Percentiles rank a stretch among this genome's conserved stretches.
Evolutionary conservation across 129 eudicot species (phyloP).

Genomic region (Helianthus tuberosus): DNA sequence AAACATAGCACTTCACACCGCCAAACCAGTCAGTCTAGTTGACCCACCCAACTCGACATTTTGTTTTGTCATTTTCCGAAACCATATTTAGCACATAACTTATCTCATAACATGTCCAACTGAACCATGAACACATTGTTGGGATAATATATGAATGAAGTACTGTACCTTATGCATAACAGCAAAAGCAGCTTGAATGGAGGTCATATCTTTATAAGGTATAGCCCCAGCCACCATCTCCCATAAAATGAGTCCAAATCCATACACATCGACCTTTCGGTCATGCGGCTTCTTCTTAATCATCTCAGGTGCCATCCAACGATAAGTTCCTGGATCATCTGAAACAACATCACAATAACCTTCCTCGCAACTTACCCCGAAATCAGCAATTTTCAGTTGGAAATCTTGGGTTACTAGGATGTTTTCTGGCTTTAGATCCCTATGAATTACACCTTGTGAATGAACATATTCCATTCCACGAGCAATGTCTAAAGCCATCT

Average conservation of each 20-base stretch:
- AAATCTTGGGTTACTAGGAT: slow-evolving; percentile 63
- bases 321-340: slow-evolving; percentile 85
- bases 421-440: slow-evolving; percentile 88
- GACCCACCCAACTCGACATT: too few relatives aligned
- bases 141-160: too few relatives aligned
- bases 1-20: too few relatives aligned
- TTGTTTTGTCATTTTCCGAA: too few relatives aligned
- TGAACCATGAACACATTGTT: too few relatives aligned
- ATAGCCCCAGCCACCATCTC: slow-evolving; percentile 77
- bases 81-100: too few relatives aligned
- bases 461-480: slow-evolving; percentile 84
- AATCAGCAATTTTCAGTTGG: slow-evolving; percentile 80
- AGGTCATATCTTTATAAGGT: slow-evolving; percentile 75
- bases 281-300: slow-evolving; percentile 63
- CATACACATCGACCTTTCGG: slow-evolving; percentile 75
- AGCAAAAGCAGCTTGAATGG: slow-evolving; percentile 87
- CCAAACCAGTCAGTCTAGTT: too few relatives aligned
- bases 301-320: slow-evolving; percentile 98
- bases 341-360: slow-evolving; percentile 54
- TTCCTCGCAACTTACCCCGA: slow-evolving; percentile 79
- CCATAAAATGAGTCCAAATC: slow-evolving; percentile 86
- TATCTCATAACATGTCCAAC: too few relatives aligned
- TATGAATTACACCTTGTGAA: slow-evolving; percentile 73
- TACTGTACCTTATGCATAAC: slow-evolving; percentile 67
- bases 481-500: slow-evolving; percentile 72